Evolutionary conservation across 495 filamentous ascomycete genomes (phyloP).

Genomic region (Xylaria venustula): DNA sequence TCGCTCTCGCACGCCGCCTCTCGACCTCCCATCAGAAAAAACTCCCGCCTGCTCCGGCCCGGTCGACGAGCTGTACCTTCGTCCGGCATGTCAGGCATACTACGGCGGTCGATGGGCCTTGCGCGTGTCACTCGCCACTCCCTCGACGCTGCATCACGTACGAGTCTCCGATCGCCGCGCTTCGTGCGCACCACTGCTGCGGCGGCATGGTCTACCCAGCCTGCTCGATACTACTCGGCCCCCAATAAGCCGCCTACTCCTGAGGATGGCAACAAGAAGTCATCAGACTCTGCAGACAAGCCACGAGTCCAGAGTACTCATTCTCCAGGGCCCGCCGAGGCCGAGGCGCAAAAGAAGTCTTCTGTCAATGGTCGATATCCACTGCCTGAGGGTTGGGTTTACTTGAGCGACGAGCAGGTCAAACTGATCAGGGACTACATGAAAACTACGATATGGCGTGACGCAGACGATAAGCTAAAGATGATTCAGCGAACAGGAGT

Average conservation of each 20-base stretch:
- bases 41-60: conserved; percentile 10
- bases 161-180: conserved; percentile 37
- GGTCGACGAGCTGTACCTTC: conserved; percentile 20
- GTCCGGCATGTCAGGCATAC: conserved; percentile 62
- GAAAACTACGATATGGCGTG: not conserved
- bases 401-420: conserved; percentile 30
- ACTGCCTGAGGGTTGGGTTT: conserved; percentile 36
- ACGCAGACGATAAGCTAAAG: too few species aligned
- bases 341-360: conserved; percentile 2
- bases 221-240: conserved; percentile 56
- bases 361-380: conserved; percentile 4
- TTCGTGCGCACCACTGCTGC: conserved; percentile 41
- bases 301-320: conserved; percentile 20
- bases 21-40: conserved; percentile 8
- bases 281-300: conserved; percentile 4
- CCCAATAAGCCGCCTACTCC: conserved; percentile 47
- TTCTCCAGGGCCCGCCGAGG: conserved; percentile 26
- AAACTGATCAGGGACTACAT: conserved; percentile 9
- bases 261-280: not conserved
- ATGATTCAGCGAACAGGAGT: conserved; percentile 23
- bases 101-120: conserved; percentile 65
- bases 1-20: not conserved
- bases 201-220: conserved; percentile 47
- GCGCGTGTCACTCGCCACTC: conserved; percentile 59
- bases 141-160: conserved; percentile 44